These are phyloP conservation scores for Tuber calosporum DNA, from an alignment of 495 filamentous ascomycete genomes.

Conservation along the genomic window DNA sequence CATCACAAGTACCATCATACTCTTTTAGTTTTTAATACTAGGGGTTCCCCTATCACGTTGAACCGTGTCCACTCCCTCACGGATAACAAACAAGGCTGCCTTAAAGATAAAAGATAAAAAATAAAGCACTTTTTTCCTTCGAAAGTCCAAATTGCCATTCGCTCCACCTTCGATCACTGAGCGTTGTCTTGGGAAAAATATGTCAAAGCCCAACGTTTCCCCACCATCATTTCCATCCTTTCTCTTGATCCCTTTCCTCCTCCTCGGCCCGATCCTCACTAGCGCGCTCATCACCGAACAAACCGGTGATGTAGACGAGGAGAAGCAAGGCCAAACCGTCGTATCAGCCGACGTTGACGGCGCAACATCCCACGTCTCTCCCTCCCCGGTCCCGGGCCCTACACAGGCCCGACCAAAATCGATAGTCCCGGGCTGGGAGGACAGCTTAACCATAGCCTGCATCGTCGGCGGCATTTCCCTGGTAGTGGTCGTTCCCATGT, in stretches of 20 bases:
- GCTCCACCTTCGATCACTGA: not conserved
- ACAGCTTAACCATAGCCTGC: constrained; percentile 15
- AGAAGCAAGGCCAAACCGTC: not conserved
- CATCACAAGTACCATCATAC: not conserved
- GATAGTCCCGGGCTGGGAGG: constrained; percentile 8
- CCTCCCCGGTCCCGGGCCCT: not conserved
- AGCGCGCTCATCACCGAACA: not conserved
- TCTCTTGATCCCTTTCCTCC: not conserved
- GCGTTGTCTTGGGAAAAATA: not conserved
- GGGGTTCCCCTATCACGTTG: not conserved
- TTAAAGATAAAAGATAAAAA: not conserved
- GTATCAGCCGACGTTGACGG: not conserved
- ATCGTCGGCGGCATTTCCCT: constrained; percentile 21
- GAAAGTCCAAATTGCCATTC: not conserved
- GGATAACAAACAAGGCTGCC: not conserved
- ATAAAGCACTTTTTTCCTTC: not conserved
- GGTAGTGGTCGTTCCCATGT: constrained; percentile 17
- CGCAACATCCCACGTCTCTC: not conserved
- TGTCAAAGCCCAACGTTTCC: not conserved
- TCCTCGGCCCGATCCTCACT: not conserved
- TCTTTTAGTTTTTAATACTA: not conserved
- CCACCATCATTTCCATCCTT: not conserved
- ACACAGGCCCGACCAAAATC: not conserved
- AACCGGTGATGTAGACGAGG: not conserved
- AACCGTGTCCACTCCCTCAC: not conserved